Evolutionary conservation across 352 stramenopile species (phyloP), one percentile per base, ranked within the genome.

Genomic region (Globisporangium orthogonon): DNA sequence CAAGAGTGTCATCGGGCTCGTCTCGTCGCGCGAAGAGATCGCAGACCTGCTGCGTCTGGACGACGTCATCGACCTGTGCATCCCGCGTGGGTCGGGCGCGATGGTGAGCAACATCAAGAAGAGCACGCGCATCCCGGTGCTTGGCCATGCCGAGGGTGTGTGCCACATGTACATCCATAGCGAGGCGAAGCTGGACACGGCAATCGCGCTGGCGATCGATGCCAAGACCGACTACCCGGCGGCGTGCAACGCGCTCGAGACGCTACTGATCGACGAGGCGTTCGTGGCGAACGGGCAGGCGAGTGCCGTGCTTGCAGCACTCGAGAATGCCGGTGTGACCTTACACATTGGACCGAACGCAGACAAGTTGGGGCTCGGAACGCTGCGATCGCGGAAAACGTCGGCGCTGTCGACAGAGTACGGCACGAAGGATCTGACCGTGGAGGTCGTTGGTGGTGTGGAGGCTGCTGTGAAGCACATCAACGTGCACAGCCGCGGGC

Each of bases 221-320:
- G 84, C 95, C 57, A 99, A 99, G 84, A 98, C 90, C 28, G 94
- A 99, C 67, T 99, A 99, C 73, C 96, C 96, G 2, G 95, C 96
- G 5, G 96, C 96, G 6, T 99, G 97, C 71, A 99, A 99, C 66
- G 95, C 97, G 7, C 85, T 98, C 50, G 97, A 99, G 71, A 98
- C 95, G 46, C 71, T 99, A 23, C 71, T 99, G 15, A 61, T 99
- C 1, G 92, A 99, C 73, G 85, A 90, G 46, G 66, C 84, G 46
- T 80, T 94, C n/a, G 70, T 98, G 14, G 58, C 60, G 39, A 86
- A 73, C 54, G 83, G 77, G 45, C 72, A 95, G 13, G 76, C 87
- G 48, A 78, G 89, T 54, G 66, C 71, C 33, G 68, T 98, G 29
- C 66, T 98, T 15, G 74, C 75, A 56, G 78, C 79, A 28, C 77